Evolutionary conservation across 2,329 filamentous ascomycete species (phyloP), one percentile per base, ranked within the genome.

Genomic region (Aureobasidium vineae): DNA sequence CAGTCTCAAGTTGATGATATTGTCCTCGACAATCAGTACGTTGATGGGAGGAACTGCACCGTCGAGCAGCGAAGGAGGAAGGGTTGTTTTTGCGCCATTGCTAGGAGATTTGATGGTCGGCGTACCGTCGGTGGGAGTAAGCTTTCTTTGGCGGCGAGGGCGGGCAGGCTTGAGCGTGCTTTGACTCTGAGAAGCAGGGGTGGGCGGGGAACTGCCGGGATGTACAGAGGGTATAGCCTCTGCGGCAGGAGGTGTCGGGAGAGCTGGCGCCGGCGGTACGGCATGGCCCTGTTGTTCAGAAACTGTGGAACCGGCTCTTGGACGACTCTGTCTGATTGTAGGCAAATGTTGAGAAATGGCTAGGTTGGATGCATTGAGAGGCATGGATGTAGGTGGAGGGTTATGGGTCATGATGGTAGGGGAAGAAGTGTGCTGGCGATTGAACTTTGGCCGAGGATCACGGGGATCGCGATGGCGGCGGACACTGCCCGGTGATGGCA

Each of bases 11-110:
- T 98, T 99, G 83, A 99, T 98, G 70, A 95, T 92, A 77, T 99
- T 99, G 80, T 99, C 95, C 80, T 99, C 95, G 16, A 99, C 95
- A 68, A 99, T 97, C 50, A 99, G 83, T 8, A 98, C 93, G 72
- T 96, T 98, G 79, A 99, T 98, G 1, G 95, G 94, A 8, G 95
- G 95, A 0, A 98, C 92, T 1, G 88, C 88, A 64, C 88, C 89
- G 71, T 94, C 92, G 33, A 96, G 84, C 72, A 67, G 43, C 16
- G 56, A 63, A 31, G 66, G 60, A 23, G 66, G 59, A 3, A 64
- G 26, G 1, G 66, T 33, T 5, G 66, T 28, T 31, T 69, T 69
- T 23, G 28, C 38, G n/a, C 13, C 36, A 21, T n/a, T 36, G 50
- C 45, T 40, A 77, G 71, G 36, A 86, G 88, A 4, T 19, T 66